Evolutionary conservation across 2,329 filamentous ascomycete genomes (phyloP).

Genomic region (Truncatella angustata): DNA sequence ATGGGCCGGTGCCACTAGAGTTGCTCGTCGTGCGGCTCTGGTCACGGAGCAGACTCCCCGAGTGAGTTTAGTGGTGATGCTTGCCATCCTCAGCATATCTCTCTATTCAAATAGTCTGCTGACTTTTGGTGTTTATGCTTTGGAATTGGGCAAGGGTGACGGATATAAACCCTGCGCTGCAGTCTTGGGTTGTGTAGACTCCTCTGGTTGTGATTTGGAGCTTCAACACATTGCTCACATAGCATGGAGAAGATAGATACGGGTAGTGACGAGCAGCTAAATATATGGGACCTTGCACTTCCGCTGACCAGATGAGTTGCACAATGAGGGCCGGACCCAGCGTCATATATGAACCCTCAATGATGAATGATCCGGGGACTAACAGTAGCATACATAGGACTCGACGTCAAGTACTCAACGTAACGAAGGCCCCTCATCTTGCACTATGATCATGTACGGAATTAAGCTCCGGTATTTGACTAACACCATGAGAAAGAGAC

Average conservation of each 20-base stretch:
- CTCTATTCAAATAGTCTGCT: background rate
- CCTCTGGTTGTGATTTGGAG: background rate
- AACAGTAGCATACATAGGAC: background rate
- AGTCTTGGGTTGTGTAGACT: background rate
- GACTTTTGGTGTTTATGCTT: background rate
- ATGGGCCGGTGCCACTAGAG: background rate
- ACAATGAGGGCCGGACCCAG: background rate
- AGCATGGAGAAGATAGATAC: background rate
- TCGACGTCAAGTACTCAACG: background rate
- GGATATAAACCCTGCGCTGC: background rate
- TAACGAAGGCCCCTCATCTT: constrained; percentile 2
- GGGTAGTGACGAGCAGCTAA: background rate
- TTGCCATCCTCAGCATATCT: background rate
- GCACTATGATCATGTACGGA: background rate
- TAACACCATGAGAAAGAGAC: background rate
- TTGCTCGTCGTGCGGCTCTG: background rate
- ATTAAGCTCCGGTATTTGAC: background rate
- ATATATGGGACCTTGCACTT: too few relatives aligned
- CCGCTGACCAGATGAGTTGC: too few relatives aligned
- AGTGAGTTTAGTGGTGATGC: background rate
- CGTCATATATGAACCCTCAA: constrained; percentile 2
- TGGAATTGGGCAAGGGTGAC: background rate
- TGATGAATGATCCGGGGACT: background rate
- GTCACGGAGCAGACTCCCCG: background rate
- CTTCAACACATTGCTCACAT: background rate